These are phyloP conservation scores for Inga leiocalycina DNA, from an alignment of 306 rosid genomes.

Conservation along the genomic window DNA sequence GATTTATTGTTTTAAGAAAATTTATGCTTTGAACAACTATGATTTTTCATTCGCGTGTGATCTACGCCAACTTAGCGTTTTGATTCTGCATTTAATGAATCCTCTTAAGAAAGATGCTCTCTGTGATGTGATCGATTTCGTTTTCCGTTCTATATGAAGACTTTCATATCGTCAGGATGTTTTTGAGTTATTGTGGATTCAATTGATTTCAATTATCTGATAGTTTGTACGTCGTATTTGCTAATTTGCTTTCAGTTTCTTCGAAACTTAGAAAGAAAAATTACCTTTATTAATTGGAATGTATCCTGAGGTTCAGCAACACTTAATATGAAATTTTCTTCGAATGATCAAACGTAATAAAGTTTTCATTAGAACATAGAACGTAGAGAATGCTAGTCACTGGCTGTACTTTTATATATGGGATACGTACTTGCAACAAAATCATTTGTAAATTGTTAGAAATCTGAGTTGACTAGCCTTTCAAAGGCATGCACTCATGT, in stretches of 20 bases:
- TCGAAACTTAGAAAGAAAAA: neutral
- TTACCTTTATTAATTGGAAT: neutral
- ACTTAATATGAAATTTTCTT: no score
- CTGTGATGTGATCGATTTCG: constrained; percentile 35
- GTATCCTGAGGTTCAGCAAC: no score
- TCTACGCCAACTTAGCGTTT: neutral
- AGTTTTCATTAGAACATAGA: no score
- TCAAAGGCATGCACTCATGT: no score
- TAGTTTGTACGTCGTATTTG: constrained; percentile 4
- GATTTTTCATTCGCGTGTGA: neutral
- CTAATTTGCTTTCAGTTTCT: neutral
- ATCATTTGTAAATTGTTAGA: no score
- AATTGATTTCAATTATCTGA: neutral
- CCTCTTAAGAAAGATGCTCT: neutral
- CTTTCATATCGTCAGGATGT: constrained; percentile 1
- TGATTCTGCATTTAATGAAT: constrained; percentile 5
- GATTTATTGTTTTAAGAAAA: constrained; percentile 8
- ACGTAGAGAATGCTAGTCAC: no score
- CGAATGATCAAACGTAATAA: no score
- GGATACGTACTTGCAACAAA: no score
- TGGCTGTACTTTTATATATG: no score
- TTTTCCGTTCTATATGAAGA: neutral
- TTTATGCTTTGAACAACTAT: neutral
- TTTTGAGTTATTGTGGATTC: constrained; percentile 2
- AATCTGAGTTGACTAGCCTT: no score